Percentiles rank a stretch among this genome's conserved stretches.
These are phyloP conservation scores for Fusarium buxicola DNA, from an alignment of 2,329 filamentous ascomycete species.

Conservation along the genomic window DNA sequence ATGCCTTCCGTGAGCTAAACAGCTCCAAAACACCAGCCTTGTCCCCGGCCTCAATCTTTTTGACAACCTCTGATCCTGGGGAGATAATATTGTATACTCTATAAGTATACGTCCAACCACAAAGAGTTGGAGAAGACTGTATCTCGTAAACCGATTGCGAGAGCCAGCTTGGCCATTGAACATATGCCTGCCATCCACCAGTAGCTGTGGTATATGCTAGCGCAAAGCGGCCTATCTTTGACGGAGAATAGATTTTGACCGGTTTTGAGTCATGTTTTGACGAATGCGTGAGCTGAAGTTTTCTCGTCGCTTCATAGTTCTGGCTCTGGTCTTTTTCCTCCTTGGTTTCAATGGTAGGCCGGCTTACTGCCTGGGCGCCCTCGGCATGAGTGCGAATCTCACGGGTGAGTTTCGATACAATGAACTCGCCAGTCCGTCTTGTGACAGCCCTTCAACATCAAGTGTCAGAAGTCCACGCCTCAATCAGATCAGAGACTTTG, in stretches of 20 bases:
- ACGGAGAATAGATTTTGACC: slow-evolving; percentile 11
- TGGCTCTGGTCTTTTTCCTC: background rate
- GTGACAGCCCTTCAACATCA: slow-evolving; percentile 25
- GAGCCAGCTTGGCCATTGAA: slow-evolving; percentile 43
- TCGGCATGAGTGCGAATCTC: slow-evolving; percentile 4
- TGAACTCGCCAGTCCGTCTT: slow-evolving; percentile 30
- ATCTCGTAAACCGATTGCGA: slow-evolving; percentile 34
- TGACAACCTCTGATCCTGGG: slow-evolving; percentile 24
- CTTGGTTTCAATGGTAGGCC: rapidly evolving
- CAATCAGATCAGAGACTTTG: background rate
- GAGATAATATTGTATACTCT: slow-evolving; percentile 42
- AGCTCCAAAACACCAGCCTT: slow-evolving; percentile 34
- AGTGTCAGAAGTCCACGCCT: background rate
- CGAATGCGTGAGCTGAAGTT: background rate
- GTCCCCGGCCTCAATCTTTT: slow-evolving; percentile 25
- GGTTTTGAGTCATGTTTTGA: background rate
- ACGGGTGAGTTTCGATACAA: slow-evolving; percentile 16
- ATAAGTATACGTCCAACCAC: slow-evolving; percentile 38
- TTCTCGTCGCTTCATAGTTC: background rate
- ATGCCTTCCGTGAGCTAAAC: slow-evolving; percentile 36
- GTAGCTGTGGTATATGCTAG: slow-evolving; percentile 11
- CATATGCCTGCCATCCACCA: slow-evolving; percentile 37
- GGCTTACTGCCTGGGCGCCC: background rate
- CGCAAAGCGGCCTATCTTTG: slow-evolving; percentile 24
- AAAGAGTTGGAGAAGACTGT: slow-evolving; percentile 16